Percentiles rank a stretch among this genome's conserved stretches.
These are phyloP conservation scores for Termitomyces heimii DNA, from an alignment of 768 basidiomycete genomes.

Conservation along the genomic window DNA sequence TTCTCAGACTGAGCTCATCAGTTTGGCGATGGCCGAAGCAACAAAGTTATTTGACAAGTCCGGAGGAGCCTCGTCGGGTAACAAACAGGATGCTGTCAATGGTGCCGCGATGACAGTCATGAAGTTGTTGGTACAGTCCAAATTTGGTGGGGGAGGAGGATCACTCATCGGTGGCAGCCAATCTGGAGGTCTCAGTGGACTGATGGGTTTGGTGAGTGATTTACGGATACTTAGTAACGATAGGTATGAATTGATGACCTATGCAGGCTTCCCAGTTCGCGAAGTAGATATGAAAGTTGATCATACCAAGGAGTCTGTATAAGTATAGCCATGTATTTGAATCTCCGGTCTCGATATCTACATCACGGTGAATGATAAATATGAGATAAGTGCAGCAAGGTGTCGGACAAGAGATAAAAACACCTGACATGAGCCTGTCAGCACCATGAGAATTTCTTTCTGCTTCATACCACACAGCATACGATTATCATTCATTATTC, in stretches of 20 bases:
- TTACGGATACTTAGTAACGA: background rate
- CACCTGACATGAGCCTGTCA: too few species aligned
- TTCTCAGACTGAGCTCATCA: conserved; percentile 64
- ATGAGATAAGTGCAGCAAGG: too few species aligned
- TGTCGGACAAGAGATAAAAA: too few species aligned
- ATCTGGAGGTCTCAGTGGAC: conserved; percentile 61
- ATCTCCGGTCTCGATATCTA: too few species aligned
- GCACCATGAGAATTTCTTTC: too few species aligned
- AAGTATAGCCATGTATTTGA: background rate
- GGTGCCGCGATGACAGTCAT: conserved; percentile 82
- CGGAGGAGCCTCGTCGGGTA: conserved; percentile 56
- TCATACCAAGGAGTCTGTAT: background rate
- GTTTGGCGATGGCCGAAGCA: conserved; percentile 82
- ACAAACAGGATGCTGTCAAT: conserved; percentile 82
- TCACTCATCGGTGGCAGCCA: conserved; percentile 47
- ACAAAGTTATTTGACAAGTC: conserved; percentile 68
- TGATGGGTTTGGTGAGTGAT: conserved; percentile 56
- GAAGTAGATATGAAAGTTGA: background rate
- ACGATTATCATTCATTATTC: too few species aligned
- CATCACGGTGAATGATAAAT: too few species aligned
- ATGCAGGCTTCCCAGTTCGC: conserved; percentile 24
- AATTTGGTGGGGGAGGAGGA: conserved; percentile 33
- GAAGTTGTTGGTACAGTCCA: conserved; percentile 73
- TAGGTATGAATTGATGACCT: background rate
- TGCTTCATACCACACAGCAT: too few species aligned